Base-by-base conservation (phyloP, 2,329 filamentous ascomycete species). In the Penicillium fuscoglaucum region DNA sequence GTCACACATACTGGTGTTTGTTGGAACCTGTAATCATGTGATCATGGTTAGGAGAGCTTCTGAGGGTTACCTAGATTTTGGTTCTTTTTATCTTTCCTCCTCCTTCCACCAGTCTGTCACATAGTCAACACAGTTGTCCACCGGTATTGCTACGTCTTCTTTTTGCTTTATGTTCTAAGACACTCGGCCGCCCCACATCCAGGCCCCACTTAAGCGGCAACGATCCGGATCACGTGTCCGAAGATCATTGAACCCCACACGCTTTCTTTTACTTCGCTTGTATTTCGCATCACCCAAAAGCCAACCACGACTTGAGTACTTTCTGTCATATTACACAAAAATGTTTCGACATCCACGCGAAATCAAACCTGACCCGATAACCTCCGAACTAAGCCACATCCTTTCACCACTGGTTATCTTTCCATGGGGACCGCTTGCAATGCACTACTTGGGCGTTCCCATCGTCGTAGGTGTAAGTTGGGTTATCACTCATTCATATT, bases 341-440 rank as follows among this genome's bases (percentile, higher is more conserved):
- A 45, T 45, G 43, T 4, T 45, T 13, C 44, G 44, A 31, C n/a
- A 1, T 1, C 44, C 29, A 24, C 45, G 29, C 0, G 29, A 15
- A 4, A 9, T 13, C 5, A 4, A 17, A 1, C 45, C 28, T 24
- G 29, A 48, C 7, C 17, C n/a, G 0, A 33, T 33, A 4, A 17
- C 19, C 0, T 33, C 7, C 0, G 45, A 48, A 24, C 1, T 48
- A 0, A 2, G 45, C 4, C 2, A 21, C 0, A 0, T 33, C 0
- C 45, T 48, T 33, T 0, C 45, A 4, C 29, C 45, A 0, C 19
- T 48, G 7, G 28, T 1, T 33, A 33, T 48, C n/a, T 48, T 48
- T 17, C 45, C 45, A 48, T 33, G 45, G 45, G n/a, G n/a, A n/a
- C n/a, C n/a, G n/a, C n/a, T n/a, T n/a, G n/a, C n/a, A n/a, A n/a